A percentile compares a stretch with the other conserved stretches of the same genome.
Conservation (phyloP, 148 eudicot genomes). For the Chenopodium album region DNA sequence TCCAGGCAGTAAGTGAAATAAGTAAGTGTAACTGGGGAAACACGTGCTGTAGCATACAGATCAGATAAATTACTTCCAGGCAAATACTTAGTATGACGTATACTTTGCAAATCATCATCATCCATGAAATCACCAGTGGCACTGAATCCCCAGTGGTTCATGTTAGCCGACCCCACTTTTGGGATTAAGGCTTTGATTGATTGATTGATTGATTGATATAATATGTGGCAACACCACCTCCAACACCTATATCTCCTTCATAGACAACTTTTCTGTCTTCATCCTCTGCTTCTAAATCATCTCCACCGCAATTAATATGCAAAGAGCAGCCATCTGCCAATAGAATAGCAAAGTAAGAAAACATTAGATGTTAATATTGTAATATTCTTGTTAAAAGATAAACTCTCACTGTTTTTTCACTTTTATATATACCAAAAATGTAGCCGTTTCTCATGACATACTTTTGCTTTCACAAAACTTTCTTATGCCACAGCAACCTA, state of each 20-base stretch:
- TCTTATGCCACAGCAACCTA: neutral
- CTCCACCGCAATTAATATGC: constrained; percentile 70
- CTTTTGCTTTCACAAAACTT: neutral
- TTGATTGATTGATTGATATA: too few species aligned
- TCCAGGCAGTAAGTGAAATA: constrained; percentile 73
- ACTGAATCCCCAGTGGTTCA: constrained; percentile 69
- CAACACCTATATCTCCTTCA: constrained; percentile 62
- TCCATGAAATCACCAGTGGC: constrained; percentile 79
- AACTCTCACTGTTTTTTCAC: neutral
- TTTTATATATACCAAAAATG: neutral
- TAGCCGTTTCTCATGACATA: neutral
- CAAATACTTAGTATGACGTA: constrained; percentile 24
- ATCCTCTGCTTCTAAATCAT: constrained; percentile 40
- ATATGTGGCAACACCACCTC: constrained; percentile 54
- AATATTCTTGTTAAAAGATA: neutral
- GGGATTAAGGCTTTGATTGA: too few species aligned
- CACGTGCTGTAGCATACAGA: constrained; percentile 52
- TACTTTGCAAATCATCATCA: constrained; percentile 34
- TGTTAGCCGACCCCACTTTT: too few species aligned
- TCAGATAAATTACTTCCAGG: constrained; percentile 27
- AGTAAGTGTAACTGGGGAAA: constrained; percentile 61
- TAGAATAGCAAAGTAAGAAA: constrained; percentile 7
- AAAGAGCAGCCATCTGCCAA: constrained; percentile 65
- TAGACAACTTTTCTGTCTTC: constrained; percentile 34
- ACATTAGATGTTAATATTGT: neutral